A percentile compares a stretch with the other conserved stretches of the same genome.
Conservation (phyloP, 192 early-diverging fungal species). For the Mortierella antarctica region DNA sequence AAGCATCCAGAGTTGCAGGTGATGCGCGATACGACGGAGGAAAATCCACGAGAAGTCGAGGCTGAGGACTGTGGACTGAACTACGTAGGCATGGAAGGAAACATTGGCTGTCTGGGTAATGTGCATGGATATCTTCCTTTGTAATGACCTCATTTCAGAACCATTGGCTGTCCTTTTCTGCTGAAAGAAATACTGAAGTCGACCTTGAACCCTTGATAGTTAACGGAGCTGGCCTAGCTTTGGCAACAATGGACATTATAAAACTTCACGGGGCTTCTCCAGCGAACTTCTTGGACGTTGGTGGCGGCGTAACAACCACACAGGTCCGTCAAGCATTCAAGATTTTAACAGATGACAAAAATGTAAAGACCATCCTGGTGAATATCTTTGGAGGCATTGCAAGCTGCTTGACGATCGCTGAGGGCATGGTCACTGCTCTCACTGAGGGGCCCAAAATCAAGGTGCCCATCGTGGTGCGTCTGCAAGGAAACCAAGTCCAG, state of each 20-base stretch:
- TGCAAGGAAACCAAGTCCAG: slow-evolving; percentile 43
- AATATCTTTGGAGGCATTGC: slow-evolving; percentile 53
- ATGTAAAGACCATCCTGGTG: slow-evolving; percentile 48
- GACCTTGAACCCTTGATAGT: not conserved
- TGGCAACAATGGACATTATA: slow-evolving; percentile 52
- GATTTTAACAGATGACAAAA: slow-evolving; percentile 46
- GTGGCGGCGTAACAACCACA: slow-evolving; percentile 42
- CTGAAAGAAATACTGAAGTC: not conserved
- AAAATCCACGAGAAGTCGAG: slow-evolving; percentile 41
- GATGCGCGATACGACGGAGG: slow-evolving; percentile 45
- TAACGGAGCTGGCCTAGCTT: slow-evolving; percentile 40
- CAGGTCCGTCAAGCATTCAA: slow-evolving; percentile 47
- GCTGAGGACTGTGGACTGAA: slow-evolving; percentile 38
- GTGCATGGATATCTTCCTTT: not conserved
- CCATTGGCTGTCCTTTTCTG: not conserved
- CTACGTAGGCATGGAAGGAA: slow-evolving; percentile 50
- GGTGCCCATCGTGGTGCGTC: slow-evolving; percentile 37
- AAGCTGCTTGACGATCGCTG: slow-evolving; percentile 42
- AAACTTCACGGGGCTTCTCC: slow-evolving; percentile 40
- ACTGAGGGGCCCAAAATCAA: slow-evolving; percentile 31
- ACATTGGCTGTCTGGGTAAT: slow-evolving; percentile 43
- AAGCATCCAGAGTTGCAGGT: slow-evolving; percentile 36
- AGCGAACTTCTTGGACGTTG: slow-evolving; percentile 49
- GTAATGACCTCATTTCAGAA: not conserved
- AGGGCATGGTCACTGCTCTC: slow-evolving; percentile 36